phyloP scores from a whole-genome alignment of 495 filamentous ascomycete genomes.

The Amphirosellinia nigrospora region DNA sequence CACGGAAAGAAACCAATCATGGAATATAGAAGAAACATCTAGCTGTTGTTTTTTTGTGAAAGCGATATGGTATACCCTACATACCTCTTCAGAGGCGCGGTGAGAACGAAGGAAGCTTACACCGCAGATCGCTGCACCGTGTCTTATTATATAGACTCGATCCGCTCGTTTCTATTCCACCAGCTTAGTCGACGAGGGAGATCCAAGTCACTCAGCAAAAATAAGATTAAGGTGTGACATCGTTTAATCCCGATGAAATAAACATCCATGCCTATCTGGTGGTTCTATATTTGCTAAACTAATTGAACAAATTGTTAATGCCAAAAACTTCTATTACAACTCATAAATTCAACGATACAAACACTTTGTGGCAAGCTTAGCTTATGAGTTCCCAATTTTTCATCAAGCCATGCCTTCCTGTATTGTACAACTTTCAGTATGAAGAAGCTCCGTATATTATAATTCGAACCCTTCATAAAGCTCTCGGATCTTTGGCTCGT shows the following conservation, averaged over 20 bases:
- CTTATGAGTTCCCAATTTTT: neutral
- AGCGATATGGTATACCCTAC: neutral
- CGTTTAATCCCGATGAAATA: neutral
- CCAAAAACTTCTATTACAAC: too few species aligned
- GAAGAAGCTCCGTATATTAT: neutral
- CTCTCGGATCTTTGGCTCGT: neutral
- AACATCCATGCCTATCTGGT: neutral
- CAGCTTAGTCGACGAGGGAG: neutral
- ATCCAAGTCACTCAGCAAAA: neutral
- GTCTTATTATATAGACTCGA: neutral
- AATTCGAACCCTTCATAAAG: neutral
- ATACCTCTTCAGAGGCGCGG: neutral
- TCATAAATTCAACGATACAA: too few species aligned
- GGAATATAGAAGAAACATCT: neutral
- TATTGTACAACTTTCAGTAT: neutral
- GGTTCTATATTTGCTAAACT: neutral
- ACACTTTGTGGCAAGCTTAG: neutral
- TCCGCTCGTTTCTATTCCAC: neutral
- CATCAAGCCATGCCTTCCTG: neutral
- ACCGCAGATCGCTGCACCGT: neutral
- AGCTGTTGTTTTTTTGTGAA: neutral
- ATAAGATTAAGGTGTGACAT: neutral
- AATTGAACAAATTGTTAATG: too few species aligned
- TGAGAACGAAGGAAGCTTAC: slow-evolving; percentile 8
- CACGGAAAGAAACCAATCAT: neutral